phyloP scores from a whole-genome alignment of 2,329 filamentous ascomycete genomes.

The Phyllosticta ampelicida region DNA sequence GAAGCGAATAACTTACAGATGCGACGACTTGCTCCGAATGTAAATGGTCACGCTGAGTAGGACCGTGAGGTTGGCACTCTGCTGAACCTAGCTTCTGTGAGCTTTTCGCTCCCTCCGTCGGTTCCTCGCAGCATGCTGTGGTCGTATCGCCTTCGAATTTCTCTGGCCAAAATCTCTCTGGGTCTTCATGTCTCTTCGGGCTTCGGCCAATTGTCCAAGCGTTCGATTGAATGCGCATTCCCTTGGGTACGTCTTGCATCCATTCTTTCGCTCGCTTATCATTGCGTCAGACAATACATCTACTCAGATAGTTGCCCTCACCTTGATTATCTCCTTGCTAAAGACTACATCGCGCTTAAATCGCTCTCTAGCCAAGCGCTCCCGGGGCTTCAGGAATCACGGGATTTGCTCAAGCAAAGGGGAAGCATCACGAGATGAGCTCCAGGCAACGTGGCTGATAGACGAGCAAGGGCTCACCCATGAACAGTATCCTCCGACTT shows the following conservation, averaged over 20 bases:
- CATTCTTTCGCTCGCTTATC: neutral
- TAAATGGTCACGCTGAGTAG: conserved; percentile 15
- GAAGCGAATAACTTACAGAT: conserved; percentile 5
- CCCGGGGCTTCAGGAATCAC: neutral
- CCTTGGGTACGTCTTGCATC: conserved; percentile 29
- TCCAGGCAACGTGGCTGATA: neutral
- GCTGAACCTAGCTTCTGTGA: neutral
- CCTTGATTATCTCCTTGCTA: neutral
- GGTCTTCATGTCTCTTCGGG: conserved; percentile 30
- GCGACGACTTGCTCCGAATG: conserved; percentile 13
- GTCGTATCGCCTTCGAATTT: conserved; percentile 25
- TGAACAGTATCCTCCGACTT: neutral
- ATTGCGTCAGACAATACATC: neutral
- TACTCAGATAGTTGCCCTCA: neutral
- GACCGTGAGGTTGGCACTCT: conserved; percentile 12
- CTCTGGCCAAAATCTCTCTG: conserved; percentile 34
- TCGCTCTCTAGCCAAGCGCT: neutral
- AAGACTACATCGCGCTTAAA: neutral
- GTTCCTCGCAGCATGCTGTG: neutral
- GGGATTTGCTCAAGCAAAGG: neutral
- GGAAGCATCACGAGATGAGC: neutral
- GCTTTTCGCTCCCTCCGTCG: neutral
- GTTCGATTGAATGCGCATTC: conserved; percentile 36
- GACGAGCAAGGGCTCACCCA: too few species aligned
- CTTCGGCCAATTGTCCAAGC: conserved; percentile 43